Evolutionary conservation across 352 stramenopile genomes (phyloP).

Genomic region (Phytophthora capsici): DNA sequence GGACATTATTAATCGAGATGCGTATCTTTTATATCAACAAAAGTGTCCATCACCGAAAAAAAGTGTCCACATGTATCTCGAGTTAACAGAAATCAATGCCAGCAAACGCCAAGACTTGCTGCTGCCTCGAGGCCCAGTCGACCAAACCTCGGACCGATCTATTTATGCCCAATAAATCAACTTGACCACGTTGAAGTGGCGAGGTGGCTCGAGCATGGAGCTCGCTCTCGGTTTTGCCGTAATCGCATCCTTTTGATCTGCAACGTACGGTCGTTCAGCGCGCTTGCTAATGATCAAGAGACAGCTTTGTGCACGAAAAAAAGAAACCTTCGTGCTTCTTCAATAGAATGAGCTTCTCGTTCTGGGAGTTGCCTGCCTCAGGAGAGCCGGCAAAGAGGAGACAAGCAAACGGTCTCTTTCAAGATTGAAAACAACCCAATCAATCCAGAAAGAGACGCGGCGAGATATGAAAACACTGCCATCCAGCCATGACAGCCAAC

Average conservation of each 20-base stretch:
- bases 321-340: not conserved
- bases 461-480: not conserved
- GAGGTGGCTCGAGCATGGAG: no score
- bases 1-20: not conserved
- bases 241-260: conserved; percentile 10
- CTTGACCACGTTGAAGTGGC: not conserved
- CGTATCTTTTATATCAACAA: not conserved
- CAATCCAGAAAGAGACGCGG: conserved; percentile 15
- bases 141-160: no score
- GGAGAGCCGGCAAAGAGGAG: conserved; percentile 10
- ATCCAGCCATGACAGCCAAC: not conserved
- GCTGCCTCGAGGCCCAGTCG: no score
- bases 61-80: not conserved
- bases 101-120: no score
- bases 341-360: not conserved
- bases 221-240: conserved; percentile 2
- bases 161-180: conserved; percentile 33
- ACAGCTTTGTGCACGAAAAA: conserved; percentile 1
- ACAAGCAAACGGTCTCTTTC: conserved; percentile 7
- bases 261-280: not conserved
- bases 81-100: not conserved
- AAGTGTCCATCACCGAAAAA: not conserved
- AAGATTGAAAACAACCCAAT: conserved; percentile 16
- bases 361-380: conserved; percentile 1
- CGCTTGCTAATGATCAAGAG: conserved; percentile 1